These are phyloP conservation scores for Lactifluus rugatus DNA, from an alignment of 768 basidiomycete species.

Conservation along the genomic window DNA sequence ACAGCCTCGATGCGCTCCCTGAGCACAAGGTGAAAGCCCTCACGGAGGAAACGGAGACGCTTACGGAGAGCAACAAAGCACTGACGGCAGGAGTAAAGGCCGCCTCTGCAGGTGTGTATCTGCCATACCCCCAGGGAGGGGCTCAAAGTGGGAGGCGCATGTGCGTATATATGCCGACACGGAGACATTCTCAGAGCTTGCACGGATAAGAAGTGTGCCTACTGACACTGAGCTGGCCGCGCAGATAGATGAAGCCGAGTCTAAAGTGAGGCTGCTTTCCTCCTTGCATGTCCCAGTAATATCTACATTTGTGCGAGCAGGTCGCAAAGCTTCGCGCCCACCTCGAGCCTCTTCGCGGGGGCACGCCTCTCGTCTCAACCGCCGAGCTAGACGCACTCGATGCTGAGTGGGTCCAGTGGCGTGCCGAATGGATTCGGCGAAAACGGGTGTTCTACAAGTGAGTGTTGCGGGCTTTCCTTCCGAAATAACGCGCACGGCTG, in stretches of 20 bases:
- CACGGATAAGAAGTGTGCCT: slow-evolving; percentile 51
- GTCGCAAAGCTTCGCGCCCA: slow-evolving; percentile 38
- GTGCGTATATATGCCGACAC: slow-evolving; percentile 9
- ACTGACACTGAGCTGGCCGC: slow-evolving; percentile 57
- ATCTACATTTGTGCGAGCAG: slow-evolving; percentile 27
- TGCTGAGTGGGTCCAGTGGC: slow-evolving; percentile 69
- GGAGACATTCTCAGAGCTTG: slow-evolving; percentile 41
- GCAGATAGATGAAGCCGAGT: slow-evolving; percentile 42
- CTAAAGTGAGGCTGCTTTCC: slow-evolving; percentile 37
- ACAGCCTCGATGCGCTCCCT: slow-evolving; percentile 54
- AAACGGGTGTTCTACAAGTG: slow-evolving; percentile 70
- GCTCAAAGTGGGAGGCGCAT: neutral
- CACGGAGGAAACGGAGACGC: slow-evolving; percentile 44
- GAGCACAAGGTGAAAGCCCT: slow-evolving; percentile 50
- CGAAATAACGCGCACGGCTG: neutral
- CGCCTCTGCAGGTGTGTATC: slow-evolving; percentile 37
- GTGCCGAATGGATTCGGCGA: slow-evolving; percentile 68
- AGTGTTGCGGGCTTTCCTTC: slow-evolving; percentile 23
- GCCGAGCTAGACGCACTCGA: slow-evolving; percentile 64
- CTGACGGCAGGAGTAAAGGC: slow-evolving; percentile 43
- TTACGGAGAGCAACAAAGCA: slow-evolving; percentile 52
- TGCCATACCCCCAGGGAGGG: neutral
- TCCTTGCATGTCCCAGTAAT: neutral
- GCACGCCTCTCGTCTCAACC: slow-evolving; percentile 55
- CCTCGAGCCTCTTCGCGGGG: slow-evolving; percentile 57